phyloP scores from a whole-genome alignment of 768 basidiomycete species.

The Glaciozyma martinii region DNA sequence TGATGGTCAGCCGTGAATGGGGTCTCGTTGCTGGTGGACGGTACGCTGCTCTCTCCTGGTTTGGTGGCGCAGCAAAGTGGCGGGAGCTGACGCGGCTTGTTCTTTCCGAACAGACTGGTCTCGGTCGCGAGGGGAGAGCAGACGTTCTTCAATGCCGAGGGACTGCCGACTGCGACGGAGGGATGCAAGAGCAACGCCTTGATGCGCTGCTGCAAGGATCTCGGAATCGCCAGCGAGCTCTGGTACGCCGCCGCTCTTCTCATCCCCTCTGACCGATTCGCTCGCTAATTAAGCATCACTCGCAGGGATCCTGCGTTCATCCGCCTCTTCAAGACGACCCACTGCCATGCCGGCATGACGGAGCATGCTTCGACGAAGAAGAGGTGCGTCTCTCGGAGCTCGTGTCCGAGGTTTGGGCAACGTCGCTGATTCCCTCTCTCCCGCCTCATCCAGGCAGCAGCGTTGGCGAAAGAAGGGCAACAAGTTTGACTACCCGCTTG shows the following conservation, averaged over 20 bases:
- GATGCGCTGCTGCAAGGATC: constrained; percentile 94
- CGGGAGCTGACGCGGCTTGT: not conserved
- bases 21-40: constrained; percentile 86
- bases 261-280: not conserved
- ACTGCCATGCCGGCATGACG: constrained; percentile 76
- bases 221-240: constrained; percentile 90
- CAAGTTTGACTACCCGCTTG: constrained; percentile 73
- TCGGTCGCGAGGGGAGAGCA: constrained; percentile 89
- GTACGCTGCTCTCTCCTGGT: constrained; percentile 40
- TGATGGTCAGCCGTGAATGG: constrained; percentile 85
- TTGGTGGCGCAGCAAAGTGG: not conserved
- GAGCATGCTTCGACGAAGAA: constrained; percentile 78
- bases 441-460: constrained; percentile 18
- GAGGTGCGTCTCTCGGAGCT: constrained; percentile 53
- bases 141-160: constrained; percentile 85
- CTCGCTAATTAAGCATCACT: not conserved
- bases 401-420: too few relatives aligned
- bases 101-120: constrained; percentile 54
- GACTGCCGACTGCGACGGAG: constrained; percentile 87
- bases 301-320: constrained; percentile 91
- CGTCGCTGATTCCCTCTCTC: not conserved
- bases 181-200: constrained; percentile 93
- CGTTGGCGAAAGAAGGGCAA: constrained; percentile 40
- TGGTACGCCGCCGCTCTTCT: constrained; percentile 49
- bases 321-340: constrained; percentile 74